These are phyloP conservation scores for Decorospora gaudefroyi DNA, from an alignment of 2,329 filamentous ascomycete species.

Conservation along the genomic window DNA sequence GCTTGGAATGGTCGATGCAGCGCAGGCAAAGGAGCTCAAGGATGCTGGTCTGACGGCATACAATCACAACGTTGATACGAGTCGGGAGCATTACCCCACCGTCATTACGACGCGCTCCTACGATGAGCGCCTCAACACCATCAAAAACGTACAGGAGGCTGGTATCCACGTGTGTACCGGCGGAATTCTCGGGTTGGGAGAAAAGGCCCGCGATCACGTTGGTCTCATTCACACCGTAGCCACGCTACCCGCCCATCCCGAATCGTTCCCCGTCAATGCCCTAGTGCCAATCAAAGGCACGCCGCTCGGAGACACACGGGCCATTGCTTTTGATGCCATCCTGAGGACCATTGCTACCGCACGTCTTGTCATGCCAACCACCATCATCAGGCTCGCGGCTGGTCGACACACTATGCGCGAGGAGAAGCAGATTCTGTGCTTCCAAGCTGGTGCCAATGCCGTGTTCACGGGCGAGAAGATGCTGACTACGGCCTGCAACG, in stretches of 20 bases:
- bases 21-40: slow-evolving; percentile 80
- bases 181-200: slow-evolving; percentile 83
- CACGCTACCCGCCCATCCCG: slow-evolving; percentile 79
- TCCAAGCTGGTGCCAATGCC: slow-evolving; percentile 90
- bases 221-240: slow-evolving; percentile 82
- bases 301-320: slow-evolving; percentile 73
- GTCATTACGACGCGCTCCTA: slow-evolving; percentile 86
- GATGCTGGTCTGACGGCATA: slow-evolving; percentile 85
- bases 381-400: slow-evolving; percentile 85
- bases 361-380: slow-evolving; percentile 78
- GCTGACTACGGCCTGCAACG: slow-evolving; percentile 88
- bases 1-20: slow-evolving; percentile 84
- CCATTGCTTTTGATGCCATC: slow-evolving; percentile 76
- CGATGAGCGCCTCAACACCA: slow-evolving; percentile 81
- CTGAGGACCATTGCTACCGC: slow-evolving; percentile 84
- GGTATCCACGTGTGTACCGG: slow-evolving; percentile 90
- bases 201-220: slow-evolving; percentile 76
- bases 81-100: slow-evolving; percentile 82
- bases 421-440: slow-evolving; percentile 87
- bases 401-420: slow-evolving; percentile 83
- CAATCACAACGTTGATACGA: slow-evolving; percentile 93
- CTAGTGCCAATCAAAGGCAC: slow-evolving; percentile 90
- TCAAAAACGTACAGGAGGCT: slow-evolving; percentile 78
- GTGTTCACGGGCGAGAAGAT: slow-evolving; percentile 96
- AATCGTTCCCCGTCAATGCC: slow-evolving; percentile 90